Evolutionary conservation across 768 basidiomycete genomes (phyloP).

Genomic region (Kwoniella botswanensis): DNA sequence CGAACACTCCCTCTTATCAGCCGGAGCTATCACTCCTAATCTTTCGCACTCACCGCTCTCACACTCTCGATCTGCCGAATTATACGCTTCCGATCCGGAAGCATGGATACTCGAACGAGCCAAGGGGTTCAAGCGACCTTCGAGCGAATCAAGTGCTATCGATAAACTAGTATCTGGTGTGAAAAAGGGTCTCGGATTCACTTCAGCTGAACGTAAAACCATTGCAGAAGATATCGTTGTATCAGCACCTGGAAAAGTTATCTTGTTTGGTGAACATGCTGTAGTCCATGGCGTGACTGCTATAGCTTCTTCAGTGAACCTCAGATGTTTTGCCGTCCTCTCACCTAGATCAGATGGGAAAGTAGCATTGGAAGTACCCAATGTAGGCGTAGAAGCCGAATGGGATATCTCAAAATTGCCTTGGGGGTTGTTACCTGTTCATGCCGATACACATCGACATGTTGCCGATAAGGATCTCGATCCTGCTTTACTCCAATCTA

Average conservation of each 20-base stretch:
- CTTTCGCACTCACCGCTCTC: slow-evolving; percentile 36
- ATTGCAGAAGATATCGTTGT: slow-evolving; percentile 64
- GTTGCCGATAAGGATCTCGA: slow-evolving; percentile 68
- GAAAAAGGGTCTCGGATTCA: slow-evolving; percentile 40
- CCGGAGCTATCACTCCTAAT: slow-evolving; percentile 73
- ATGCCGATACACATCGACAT: slow-evolving; percentile 62
- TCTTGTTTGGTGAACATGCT: slow-evolving; percentile 97
- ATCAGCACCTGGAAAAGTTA: slow-evolving; percentile 96
- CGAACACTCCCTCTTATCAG: slow-evolving; percentile 86
- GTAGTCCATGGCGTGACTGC: slow-evolving; percentile 97
- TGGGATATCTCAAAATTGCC: slow-evolving; percentile 71
- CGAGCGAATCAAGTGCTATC: slow-evolving; percentile 20
- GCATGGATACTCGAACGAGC: slow-evolving; percentile 56
- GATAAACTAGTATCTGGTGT: slow-evolving; percentile 48
- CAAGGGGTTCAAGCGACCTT: slow-evolving; percentile 47
- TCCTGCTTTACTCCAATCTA: slow-evolving; percentile 71
- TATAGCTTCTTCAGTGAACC: slow-evolving; percentile 90
- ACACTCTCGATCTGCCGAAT: slow-evolving; percentile 31
- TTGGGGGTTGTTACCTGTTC: slow-evolving; percentile 47
- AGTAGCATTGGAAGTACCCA: slow-evolving; percentile 75
- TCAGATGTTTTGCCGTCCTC: slow-evolving; percentile 88
- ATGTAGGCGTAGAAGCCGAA: slow-evolving; percentile 72
- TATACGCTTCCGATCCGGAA: slow-evolving; percentile 42
- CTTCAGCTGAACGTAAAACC: slow-evolving; percentile 24
- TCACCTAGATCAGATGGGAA: slow-evolving; percentile 75